Conservation (phyloP, 768 basidiomycete genomes). For the Dictyophora rubrovolvata region DNA sequence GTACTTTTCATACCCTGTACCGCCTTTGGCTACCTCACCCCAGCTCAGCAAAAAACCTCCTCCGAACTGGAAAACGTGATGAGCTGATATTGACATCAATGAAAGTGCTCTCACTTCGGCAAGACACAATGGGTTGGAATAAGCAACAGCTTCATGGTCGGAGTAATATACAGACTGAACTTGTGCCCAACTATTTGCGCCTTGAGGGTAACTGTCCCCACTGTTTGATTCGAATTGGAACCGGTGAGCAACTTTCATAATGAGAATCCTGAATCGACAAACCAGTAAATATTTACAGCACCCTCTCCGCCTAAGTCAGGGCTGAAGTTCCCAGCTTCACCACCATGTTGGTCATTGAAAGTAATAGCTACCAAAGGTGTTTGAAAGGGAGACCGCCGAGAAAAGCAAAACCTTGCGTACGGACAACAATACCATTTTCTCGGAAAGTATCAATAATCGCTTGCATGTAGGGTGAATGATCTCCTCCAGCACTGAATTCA, state of each 20-base stretch:
- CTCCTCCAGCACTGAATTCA: constrained; percentile 37
- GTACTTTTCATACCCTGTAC: constrained; percentile 43
- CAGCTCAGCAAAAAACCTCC: constrained; percentile 39
- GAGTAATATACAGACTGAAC: constrained; percentile 41
- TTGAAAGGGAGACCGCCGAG: not conserved
- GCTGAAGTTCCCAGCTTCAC: constrained; percentile 38
- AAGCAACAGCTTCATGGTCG: constrained; percentile 32
- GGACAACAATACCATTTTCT: constrained; percentile 36
- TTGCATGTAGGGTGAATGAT: constrained; percentile 40
- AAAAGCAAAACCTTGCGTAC: constrained; percentile 21
- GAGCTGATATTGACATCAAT: not conserved
- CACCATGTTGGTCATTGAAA: constrained; percentile 40
- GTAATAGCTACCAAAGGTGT: constrained; percentile 29
- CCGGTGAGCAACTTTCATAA: not conserved
- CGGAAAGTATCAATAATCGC: constrained; percentile 35
- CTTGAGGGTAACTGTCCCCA: constrained; percentile 45
- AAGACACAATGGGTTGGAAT: constrained; percentile 38
- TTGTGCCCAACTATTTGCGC: constrained; percentile 36
- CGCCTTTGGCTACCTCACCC: constrained; percentile 30
- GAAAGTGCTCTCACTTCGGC: constrained; percentile 28
- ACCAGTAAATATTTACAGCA: constrained; percentile 43
- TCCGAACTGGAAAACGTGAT: constrained; percentile 28
- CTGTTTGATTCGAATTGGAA: constrained; percentile 16
- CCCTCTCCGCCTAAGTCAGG: constrained; percentile 35
- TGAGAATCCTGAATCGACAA: not conserved